These are phyloP conservation scores for Avena insularis DNA, from an alignment of 176 grass and related monocot genomes.

Conservation along the genomic window DNA sequence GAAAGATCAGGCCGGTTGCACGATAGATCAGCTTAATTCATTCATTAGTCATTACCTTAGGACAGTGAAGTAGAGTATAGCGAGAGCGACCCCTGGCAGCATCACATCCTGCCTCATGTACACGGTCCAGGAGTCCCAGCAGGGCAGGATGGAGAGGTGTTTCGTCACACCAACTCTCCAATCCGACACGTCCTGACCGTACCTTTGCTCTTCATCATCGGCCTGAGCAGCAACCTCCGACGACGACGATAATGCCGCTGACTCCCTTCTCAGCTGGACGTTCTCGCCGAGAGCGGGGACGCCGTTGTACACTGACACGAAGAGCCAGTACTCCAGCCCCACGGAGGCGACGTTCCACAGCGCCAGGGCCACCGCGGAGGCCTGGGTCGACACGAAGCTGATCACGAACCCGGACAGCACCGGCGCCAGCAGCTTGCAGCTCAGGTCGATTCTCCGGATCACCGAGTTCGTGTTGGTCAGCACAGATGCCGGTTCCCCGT, in stretches of 20 bases:
- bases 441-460: conserved; percentile 86
- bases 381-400: conserved; percentile 78
- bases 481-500: conserved; percentile 41
- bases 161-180: conserved; percentile 52
- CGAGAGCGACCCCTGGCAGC: conserved; percentile 80
- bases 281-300: conserved; percentile 62
- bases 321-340: conserved; percentile 78
- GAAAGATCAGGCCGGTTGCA: no score
- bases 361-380: conserved; percentile 69
- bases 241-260: background rate
- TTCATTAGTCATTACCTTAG: conserved; percentile 56
- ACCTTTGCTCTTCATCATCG: conserved; percentile 21
- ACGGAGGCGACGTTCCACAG: conserved; percentile 73
- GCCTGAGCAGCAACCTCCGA: conserved; percentile 6
- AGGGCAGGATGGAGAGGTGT: conserved; percentile 60
- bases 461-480: conserved; percentile 89
- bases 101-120: conserved; percentile 79
- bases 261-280: conserved; percentile 42
- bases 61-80: conserved; percentile 85
- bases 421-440: conserved; percentile 88
- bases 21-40: no score
- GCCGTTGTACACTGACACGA: conserved; percentile 77
- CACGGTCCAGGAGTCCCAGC: conserved; percentile 73
- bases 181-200: background rate
- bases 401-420: conserved; percentile 82